Conservation (phyloP, 257 asterid species). For the Ophiorrhiza pumila region DNA sequence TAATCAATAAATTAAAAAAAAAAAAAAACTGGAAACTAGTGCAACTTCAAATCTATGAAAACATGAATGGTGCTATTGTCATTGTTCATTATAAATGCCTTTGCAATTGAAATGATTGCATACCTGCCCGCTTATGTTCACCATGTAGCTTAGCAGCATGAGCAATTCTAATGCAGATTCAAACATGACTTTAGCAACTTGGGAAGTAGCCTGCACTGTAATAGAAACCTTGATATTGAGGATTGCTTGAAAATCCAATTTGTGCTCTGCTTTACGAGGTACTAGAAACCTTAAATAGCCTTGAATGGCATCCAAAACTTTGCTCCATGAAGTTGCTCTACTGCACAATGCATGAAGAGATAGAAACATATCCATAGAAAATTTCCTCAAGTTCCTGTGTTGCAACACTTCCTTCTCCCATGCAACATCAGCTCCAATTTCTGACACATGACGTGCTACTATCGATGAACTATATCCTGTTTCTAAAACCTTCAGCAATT, state of each 20-base stretch:
- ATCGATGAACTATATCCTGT: conserved; percentile 64
- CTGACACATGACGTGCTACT: conserved; percentile 55
- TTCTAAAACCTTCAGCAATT: conserved; percentile 66
- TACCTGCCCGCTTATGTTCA: conserved; percentile 88
- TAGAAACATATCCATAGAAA: conserved; percentile 65
- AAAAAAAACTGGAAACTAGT: not conserved
- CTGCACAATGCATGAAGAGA: conserved; percentile 61
- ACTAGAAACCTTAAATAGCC: conserved; percentile 69
- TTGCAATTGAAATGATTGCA: conserved; percentile 28
- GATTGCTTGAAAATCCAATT: conserved; percentile 37
- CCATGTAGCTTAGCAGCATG: conserved; percentile 79
- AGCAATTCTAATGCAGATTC: conserved; percentile 80
- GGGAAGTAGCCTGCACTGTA: conserved; percentile 78
- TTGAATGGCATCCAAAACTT: conserved; percentile 69
- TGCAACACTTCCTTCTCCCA: conserved; percentile 70
- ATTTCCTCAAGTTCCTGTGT: conserved; percentile 79
- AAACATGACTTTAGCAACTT: conserved; percentile 83
- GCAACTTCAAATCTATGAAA: not conserved
- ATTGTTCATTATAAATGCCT: not conserved
- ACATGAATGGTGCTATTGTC: not conserved
- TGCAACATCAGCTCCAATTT: conserved; percentile 74
- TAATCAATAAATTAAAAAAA: not conserved
- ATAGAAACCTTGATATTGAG: conserved; percentile 47
- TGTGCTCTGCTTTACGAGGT: conserved; percentile 64
- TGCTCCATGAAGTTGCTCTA: conserved; percentile 73